Evolutionary conservation across 2,329 filamentous ascomycete species (phyloP).

Genomic region (Aspergillus sp.): DNA sequence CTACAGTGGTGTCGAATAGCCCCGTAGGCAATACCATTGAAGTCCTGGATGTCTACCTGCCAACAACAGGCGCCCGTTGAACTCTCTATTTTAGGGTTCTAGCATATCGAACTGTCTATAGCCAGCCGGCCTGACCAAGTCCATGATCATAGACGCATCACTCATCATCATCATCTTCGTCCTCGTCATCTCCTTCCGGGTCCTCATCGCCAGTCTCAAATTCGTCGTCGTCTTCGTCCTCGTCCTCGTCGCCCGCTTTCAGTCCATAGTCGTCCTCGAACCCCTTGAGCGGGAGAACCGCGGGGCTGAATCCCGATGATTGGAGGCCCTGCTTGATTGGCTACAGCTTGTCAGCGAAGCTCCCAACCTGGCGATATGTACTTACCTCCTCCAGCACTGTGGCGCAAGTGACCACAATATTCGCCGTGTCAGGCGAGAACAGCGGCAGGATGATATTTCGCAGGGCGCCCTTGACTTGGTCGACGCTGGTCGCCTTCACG

Average conservation of each 20-base stretch:
- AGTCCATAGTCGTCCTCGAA: conserved; percentile 90
- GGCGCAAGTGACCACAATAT: conserved; percentile 81
- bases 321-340: conserved; percentile 66
- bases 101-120: too few relatives aligned
- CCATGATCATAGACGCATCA: too few relatives aligned
- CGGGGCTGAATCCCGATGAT: conserved; percentile 66
- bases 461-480: conserved; percentile 68
- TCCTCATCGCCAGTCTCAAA: conserved; percentile 36
- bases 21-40: too few relatives aligned
- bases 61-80: too few relatives aligned
- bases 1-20: too few relatives aligned
- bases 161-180: conserved; percentile 28
- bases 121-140: too few relatives aligned
- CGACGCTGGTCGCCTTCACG: conserved; percentile 64
- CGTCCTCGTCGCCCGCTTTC: conserved; percentile 51
- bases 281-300: conserved; percentile 61
- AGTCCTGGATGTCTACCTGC: too few relatives aligned
- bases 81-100: too few relatives aligned
- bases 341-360: conserved; percentile 37
- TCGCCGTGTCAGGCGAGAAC: conserved; percentile 70
- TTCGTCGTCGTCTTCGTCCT: conserved; percentile 43
- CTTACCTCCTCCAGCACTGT: conserved; percentile 75
- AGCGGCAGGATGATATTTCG: conserved; percentile 65
- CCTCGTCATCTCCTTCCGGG: conserved; percentile 43
- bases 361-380: conserved; percentile 11